These are phyloP conservation scores for Pyrenophora seminiperda DNA, from an alignment of 2,329 filamentous ascomycete species.

Conservation along the genomic window DNA sequence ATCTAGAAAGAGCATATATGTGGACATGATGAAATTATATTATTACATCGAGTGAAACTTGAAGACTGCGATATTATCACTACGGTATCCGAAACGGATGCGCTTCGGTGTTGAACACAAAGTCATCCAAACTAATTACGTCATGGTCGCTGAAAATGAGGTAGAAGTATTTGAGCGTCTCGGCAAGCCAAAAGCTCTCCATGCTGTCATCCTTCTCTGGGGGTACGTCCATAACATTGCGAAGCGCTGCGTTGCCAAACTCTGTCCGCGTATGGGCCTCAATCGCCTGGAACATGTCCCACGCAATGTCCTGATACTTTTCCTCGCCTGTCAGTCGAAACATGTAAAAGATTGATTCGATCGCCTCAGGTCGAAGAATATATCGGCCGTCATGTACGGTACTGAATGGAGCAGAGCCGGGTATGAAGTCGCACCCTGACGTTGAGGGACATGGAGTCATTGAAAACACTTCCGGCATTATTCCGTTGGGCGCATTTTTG, in stretches of 20 bases:
- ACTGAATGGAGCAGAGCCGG: slow-evolving; percentile 48
- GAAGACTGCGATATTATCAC: too few relatives aligned
- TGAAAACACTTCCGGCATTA: slow-evolving; percentile 61
- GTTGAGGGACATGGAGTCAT: slow-evolving; percentile 49
- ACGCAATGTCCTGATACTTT: slow-evolving; percentile 52
- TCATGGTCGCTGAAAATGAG: slow-evolving; percentile 52
- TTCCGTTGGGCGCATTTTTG: slow-evolving; percentile 58
- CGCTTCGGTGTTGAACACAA: slow-evolving; percentile 55
- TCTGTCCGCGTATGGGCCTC: slow-evolving; percentile 49
- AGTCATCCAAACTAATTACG: slow-evolving; percentile 52
- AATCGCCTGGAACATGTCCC: slow-evolving; percentile 56
- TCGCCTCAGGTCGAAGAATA: slow-evolving; percentile 60
- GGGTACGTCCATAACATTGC: slow-evolving; percentile 51
- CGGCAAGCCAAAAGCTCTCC: slow-evolving; percentile 60
- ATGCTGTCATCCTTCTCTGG: slow-evolving; percentile 40
- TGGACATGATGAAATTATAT: too few relatives aligned
- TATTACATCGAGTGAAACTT: too few relatives aligned
- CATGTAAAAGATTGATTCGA: slow-evolving; percentile 64
- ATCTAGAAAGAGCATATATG: too few relatives aligned
- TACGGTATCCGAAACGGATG: slow-evolving; percentile 47
- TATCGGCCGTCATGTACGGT: slow-evolving; percentile 49
- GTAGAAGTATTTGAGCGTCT: slow-evolving; percentile 58
- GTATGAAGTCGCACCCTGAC: slow-evolving; percentile 47
- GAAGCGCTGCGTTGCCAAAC: slow-evolving; percentile 53
- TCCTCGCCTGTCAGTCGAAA: slow-evolving; percentile 65